These are phyloP conservation scores for Arabis alpina DNA, from an alignment of 345 rosid genomes.

Conservation along the genomic window DNA sequence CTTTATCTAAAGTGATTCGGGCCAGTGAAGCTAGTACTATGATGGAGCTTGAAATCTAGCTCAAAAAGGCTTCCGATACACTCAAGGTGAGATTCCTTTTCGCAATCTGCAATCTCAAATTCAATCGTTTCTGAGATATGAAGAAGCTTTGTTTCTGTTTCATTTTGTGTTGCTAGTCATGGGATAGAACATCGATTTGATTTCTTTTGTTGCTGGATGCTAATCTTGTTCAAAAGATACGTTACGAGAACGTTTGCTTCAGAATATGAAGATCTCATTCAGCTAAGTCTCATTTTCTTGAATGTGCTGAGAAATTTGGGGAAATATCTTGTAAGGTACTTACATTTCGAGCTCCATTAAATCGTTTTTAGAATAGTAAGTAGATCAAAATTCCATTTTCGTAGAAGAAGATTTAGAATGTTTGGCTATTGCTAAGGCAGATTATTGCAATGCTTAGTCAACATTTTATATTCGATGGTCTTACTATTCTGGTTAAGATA, in stretches of 20 bases:
- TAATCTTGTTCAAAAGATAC: constrained; percentile 82
- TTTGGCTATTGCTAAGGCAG: constrained; percentile 57
- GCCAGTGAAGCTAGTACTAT: constrained; percentile 86
- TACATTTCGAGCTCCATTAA: not conserved
- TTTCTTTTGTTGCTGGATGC: constrained; percentile 92
- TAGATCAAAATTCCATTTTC: too few species aligned
- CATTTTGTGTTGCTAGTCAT: constrained; percentile 48
- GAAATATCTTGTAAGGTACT: constrained; percentile 88
- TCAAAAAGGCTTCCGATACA: constrained; percentile 84
- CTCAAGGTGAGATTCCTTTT: constrained; percentile 64
- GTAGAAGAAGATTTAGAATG: not conserved
- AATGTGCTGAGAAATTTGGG: constrained; percentile 97
- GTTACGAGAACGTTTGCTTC: constrained; percentile 90
- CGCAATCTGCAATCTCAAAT: too few species aligned
- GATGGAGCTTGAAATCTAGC: constrained; percentile 99
- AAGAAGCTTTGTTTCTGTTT: too few species aligned
- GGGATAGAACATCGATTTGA: constrained; percentile 86
- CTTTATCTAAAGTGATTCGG: too few species aligned
- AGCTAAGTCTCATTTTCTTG: constrained; percentile 86
- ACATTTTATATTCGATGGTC: constrained; percentile 92
- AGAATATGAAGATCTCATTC: constrained; percentile 93
- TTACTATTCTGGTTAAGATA: constrained; percentile 93
- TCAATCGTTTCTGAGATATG: too few species aligned
- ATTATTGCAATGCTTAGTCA: constrained; percentile 94
- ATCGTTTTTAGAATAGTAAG: not conserved